These are phyloP conservation scores for Irpex sp. DNA, from an alignment of 1,284 basidiomycete genomes.

Conservation along the genomic window DNA sequence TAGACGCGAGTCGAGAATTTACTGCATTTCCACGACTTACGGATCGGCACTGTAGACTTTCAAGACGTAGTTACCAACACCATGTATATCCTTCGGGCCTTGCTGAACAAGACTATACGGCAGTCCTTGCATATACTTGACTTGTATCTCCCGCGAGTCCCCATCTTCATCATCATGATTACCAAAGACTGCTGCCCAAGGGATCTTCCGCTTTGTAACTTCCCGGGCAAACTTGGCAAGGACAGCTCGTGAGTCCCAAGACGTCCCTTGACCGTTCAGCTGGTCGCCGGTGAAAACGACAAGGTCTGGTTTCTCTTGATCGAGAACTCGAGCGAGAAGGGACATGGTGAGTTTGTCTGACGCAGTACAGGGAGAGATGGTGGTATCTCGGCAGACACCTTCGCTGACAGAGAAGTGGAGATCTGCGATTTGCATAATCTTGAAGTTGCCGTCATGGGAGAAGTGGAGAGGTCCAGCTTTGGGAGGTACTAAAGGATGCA, in stretches of 20 bases:
- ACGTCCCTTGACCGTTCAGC: conserved; percentile 83
- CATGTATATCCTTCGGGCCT: conserved; percentile 82
- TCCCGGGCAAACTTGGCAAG: conserved; percentile 84
- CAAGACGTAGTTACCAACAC: conserved; percentile 84
- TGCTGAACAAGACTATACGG: conserved; percentile 82
- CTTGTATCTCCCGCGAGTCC: conserved; percentile 51
- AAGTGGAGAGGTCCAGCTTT: conserved; percentile 75
- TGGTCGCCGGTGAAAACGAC: conserved; percentile 88
- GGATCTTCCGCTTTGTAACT: conserved; percentile 73
- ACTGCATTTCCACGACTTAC: conserved; percentile 37
- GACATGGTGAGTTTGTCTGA: conserved; percentile 75
- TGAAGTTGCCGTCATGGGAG: conserved; percentile 79
- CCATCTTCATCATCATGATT: conserved; percentile 88
- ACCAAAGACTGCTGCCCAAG: conserved; percentile 90
- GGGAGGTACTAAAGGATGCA: conserved; percentile 49
- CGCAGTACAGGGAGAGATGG: conserved; percentile 44
- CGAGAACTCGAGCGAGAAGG: conserved; percentile 69
- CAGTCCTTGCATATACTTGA: conserved; percentile 71
- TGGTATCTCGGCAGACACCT: conserved; percentile 70
- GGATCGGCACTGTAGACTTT: conserved; percentile 74
- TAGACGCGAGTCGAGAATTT: conserved; percentile 11
- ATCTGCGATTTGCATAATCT: conserved; percentile 88
- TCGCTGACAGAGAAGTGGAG: conserved; percentile 80
- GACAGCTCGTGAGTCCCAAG: conserved; percentile 85
- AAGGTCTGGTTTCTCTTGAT: conserved; percentile 83